These are phyloP conservation scores for Aureobasidium lini DNA, from an alignment of 2,329 filamentous ascomycete genomes.

Conservation along the genomic window DNA sequence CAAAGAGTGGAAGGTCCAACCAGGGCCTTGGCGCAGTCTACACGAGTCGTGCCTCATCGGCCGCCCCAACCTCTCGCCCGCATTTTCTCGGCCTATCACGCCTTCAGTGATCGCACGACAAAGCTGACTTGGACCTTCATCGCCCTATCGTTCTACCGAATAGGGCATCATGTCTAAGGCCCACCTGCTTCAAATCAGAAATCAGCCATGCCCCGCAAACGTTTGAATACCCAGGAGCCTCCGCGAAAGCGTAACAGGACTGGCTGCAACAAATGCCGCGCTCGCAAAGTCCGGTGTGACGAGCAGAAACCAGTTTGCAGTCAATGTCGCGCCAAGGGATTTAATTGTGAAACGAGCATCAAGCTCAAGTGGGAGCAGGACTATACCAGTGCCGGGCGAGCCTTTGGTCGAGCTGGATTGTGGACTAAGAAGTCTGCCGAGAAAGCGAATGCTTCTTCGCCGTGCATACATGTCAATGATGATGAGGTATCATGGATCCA, in stretches of 20 bases:
- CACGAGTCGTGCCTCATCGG: not conserved
- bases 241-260: conserved; percentile 27
- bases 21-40: not conserved
- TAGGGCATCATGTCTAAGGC: not conserved
- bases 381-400: conserved; percentile 33
- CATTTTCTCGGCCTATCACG: not conserved
- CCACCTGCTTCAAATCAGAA: not conserved
- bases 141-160: not conserved
- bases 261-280: conserved; percentile 35
- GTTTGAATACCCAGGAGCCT: conserved; percentile 16
- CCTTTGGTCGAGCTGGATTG: conserved; percentile 36
- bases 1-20: conserved; percentile 3
- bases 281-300: conserved; percentile 36
- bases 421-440: conserved; percentile 26
- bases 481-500: conserved; percentile 17
- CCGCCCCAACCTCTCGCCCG: not conserved
- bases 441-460: conserved; percentile 13
- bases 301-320: conserved; percentile 32
- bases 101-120: not conserved
- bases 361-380: conserved; percentile 28
- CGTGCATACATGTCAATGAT: conserved; percentile 10
- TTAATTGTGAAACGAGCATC: conserved; percentile 29
- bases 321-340: conserved; percentile 29
- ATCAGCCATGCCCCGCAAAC: conserved; percentile 18
- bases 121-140: conserved; percentile 10